Conservation (phyloP, 176 grass and related monocot genomes). For the Triticum monococcum region DNA sequence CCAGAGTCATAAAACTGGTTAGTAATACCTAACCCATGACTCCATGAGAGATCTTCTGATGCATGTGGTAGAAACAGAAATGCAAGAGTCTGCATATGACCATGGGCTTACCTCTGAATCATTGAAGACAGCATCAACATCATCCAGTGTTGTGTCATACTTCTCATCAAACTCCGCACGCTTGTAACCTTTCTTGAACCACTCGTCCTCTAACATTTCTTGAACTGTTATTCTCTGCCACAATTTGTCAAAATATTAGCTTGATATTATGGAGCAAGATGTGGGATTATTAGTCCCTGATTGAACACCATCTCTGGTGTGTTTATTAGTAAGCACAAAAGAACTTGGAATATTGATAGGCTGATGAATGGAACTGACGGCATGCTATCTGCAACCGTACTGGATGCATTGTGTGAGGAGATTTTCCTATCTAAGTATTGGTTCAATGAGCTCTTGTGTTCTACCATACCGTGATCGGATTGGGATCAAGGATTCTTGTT, state of each 20-base stretch:
- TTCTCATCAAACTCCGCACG: constrained; percentile 71
- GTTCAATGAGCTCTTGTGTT: constrained; percentile 31
- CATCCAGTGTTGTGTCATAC: constrained; percentile 69
- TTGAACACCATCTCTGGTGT: not conserved
- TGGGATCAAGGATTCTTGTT: constrained; percentile 90
- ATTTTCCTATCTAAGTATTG: not conserved
- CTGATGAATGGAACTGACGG: not conserved
- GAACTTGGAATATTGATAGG: not conserved
- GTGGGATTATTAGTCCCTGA: not conserved
- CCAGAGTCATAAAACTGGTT: not conserved
- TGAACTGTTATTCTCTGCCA: constrained; percentile 80
- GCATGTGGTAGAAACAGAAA: not conserved
- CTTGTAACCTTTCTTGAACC: constrained; percentile 89
- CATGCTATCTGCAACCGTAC: not conserved
- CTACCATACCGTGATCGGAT: constrained; percentile 67
- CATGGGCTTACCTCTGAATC: constrained; percentile 79
- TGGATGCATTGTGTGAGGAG: not conserved
- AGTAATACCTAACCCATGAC: not conserved
- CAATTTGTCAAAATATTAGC: constrained; percentile 14
- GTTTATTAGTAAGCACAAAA: not conserved
- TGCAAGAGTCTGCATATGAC: not conserved
- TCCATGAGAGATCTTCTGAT: not conserved
- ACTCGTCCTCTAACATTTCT: constrained; percentile 92
- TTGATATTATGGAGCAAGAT: not conserved
- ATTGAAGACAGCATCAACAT: constrained; percentile 88